Percentiles rank a stretch among this genome's conserved stretches.
Conservation (phyloP, 2,329 filamentous ascomycete genomes). For the Septoria petroselini region DNA sequence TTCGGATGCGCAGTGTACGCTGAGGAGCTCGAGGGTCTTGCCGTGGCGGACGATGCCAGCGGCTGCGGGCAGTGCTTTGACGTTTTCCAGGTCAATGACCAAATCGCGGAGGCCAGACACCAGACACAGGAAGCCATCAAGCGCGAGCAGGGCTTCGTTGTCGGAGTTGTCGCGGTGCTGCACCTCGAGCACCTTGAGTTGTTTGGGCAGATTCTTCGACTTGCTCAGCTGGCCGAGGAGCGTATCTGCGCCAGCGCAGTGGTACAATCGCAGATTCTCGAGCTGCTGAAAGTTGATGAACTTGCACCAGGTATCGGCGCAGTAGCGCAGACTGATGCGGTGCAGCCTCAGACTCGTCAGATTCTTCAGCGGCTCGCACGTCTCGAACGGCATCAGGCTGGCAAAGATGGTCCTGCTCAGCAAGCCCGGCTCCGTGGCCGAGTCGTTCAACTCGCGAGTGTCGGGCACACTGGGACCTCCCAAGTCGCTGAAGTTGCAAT, state of each 20-base stretch:
- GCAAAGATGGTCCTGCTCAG: slow-evolving; percentile 48
- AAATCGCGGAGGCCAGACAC: slow-evolving; percentile 46
- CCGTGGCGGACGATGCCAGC: slow-evolving; percentile 46
- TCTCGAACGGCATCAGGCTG: slow-evolving; percentile 48
- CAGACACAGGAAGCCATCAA: slow-evolving; percentile 49
- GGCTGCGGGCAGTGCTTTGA: slow-evolving; percentile 43
- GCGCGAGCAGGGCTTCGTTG: slow-evolving; percentile 46
- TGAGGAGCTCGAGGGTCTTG: slow-evolving; percentile 46
- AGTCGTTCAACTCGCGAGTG: slow-evolving; percentile 47
- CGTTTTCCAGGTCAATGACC: slow-evolving; percentile 45
- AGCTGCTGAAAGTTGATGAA: slow-evolving; percentile 47
- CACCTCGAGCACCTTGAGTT: slow-evolving; percentile 46
- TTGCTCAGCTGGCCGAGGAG: slow-evolving; percentile 49
- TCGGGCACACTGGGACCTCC: slow-evolving; percentile 19
- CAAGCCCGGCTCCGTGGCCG: slow-evolving; percentile 47
- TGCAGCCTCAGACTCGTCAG: slow-evolving; percentile 47
- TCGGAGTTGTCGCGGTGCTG: slow-evolving; percentile 50
- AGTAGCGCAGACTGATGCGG: slow-evolving; percentile 47
- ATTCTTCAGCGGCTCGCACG: slow-evolving; percentile 44
- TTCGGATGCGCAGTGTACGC: slow-evolving; percentile 42
- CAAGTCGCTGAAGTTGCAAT: slow-evolving; percentile 46
- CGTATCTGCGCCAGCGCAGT: slow-evolving; percentile 47
- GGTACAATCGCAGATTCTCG: slow-evolving; percentile 44
- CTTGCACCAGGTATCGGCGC: slow-evolving; percentile 49
- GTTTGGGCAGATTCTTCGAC: slow-evolving; percentile 44